Conservation (phyloP, 768 basidiomycete genomes). For the Cytidiella melzeri region DNA sequence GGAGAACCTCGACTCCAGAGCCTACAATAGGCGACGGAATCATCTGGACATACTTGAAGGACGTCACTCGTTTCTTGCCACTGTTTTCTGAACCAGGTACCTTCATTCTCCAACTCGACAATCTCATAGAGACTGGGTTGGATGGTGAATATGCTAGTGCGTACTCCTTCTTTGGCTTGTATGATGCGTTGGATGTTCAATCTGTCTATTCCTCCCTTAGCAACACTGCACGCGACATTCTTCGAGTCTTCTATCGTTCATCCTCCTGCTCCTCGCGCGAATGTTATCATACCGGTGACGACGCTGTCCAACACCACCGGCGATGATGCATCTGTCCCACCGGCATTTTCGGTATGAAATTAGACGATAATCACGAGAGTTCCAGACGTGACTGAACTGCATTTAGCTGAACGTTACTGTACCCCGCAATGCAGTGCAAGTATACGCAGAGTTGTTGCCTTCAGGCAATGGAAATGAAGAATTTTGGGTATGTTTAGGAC, state of each 20-base stretch:
- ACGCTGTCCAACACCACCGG: constrained; percentile 57
- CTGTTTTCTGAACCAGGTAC: constrained; percentile 63
- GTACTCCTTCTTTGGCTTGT: not conserved
- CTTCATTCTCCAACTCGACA: constrained; percentile 71
- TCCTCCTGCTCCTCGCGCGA: constrained; percentile 54
- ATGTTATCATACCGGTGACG: constrained; percentile 65
- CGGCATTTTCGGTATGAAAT: constrained; percentile 54
- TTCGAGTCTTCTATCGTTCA: constrained; percentile 51
- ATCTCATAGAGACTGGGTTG: constrained; percentile 49
- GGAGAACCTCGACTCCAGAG: constrained; percentile 79
- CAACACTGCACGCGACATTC: constrained; percentile 66
- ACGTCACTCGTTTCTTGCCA: constrained; percentile 66
- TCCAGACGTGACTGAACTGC: not conserved
- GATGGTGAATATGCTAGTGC: constrained; percentile 68
- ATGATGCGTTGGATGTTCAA: not conserved
- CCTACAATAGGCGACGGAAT: constrained; percentile 62
- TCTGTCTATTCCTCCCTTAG: constrained; percentile 37
- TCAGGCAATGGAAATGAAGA: constrained; percentile 63
- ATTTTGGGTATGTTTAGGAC: constrained; percentile 58
- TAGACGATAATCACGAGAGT: not conserved
- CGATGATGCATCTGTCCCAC: constrained; percentile 73
- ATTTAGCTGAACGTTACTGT: constrained; percentile 61
- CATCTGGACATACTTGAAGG: constrained; percentile 74
- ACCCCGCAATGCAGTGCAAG: constrained; percentile 60
- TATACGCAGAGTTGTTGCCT: constrained; percentile 68